Base-by-base conservation (phyloP, 208 protist species). In the Leishmania turanica region DNA sequence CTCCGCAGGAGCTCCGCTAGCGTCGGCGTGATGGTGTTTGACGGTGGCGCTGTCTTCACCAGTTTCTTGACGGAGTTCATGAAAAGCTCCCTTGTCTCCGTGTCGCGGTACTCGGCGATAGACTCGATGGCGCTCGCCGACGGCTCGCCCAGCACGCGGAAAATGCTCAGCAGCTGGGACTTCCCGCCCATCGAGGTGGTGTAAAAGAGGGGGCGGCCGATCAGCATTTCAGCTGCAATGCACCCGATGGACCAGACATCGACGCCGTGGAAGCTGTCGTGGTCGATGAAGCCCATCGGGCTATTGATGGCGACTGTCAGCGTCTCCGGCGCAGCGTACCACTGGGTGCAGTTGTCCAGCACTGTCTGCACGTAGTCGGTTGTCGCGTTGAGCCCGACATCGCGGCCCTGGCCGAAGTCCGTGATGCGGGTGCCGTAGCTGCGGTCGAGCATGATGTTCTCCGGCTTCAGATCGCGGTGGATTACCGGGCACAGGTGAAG, bases 271-370 rank as follows among this genome's bases (percentile, higher is more conserved):
- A 97, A 91, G 66, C 74, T 89, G 45, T 91, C 89, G 71, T 94
- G 83, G 68, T 96, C 91, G 56, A 97, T 91, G 79, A 93, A 93
- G 53, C 93, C 93, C 2, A 93, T 92, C 53, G 97, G 92, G 69
- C 79, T 89, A 51, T 86, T 91, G 62, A 84, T 84, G 6, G 82
- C 75, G 21, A 91, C 94, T 0, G 99, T 92, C 34, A 99, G 91
- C 75, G 99, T 99, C 78, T 99, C 99, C 15, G 99, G 99, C 40
- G 99, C 98, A 9, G 99, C 91, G 86, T 99, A 99, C 99, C 99
- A 99, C 77, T 99, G 92, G 27, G 95, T 97, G 84, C 87, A 94
- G 79, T 94, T 96, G 81, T 94, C 91, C 31, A 96, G 84, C 47
- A 94, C 70, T 4, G 94, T 97, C 78, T 93, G 80, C 62, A 89